Evolutionary conservation across 2,329 filamentous ascomycete genomes (phyloP), one percentile per base, ranked within the genome.

Genomic region (Pseudonectria buxi): DNA sequence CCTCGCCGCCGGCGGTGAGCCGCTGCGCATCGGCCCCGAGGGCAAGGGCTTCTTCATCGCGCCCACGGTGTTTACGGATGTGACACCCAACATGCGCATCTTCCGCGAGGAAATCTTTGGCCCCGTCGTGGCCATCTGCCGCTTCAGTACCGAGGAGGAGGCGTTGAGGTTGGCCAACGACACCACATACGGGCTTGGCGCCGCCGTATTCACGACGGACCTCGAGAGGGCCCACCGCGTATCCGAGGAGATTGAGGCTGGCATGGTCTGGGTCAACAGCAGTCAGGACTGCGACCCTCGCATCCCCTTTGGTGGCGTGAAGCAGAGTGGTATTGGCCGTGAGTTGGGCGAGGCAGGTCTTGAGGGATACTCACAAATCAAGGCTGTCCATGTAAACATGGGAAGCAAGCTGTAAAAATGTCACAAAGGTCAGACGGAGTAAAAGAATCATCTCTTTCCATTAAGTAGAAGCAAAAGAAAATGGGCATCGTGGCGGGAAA

Each of bases 151-250:
- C 2, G 65, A 66, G 40, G 53, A 49, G 5, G 61, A 67, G 29
- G 64, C 62, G 0, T 39, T 68, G n/a, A 32, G 35, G 12, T 50
- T 65, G 47, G 64, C 64, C 9, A 68, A 67, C 35, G 57, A 78
- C 51, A 72, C 71, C 0, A 71, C 65, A 2, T 81, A 80, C 45
- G 76, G 76, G 3, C 65, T 81, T 1, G 76, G 71, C 10, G 68
- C 71, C 4, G 71, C 76, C 0, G 57, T 83, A 3, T 82, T 81
- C 47, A 81, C 69, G 0, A 61, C 71, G 46, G 68, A 78, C 49
- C 65, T 81, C 36, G 67, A 62, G 46, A 57, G 57, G 26, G 58
- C 64, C 6, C 67, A 69, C 43, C 59, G 60, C 14, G 61, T 67
- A 3, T 63, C 72, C n/a, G 68, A 69, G 36, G 69, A 68, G n/a